phyloP scores from a whole-genome alignment of 345 rosid species.

The Melaleuca quinquenervia region DNA sequence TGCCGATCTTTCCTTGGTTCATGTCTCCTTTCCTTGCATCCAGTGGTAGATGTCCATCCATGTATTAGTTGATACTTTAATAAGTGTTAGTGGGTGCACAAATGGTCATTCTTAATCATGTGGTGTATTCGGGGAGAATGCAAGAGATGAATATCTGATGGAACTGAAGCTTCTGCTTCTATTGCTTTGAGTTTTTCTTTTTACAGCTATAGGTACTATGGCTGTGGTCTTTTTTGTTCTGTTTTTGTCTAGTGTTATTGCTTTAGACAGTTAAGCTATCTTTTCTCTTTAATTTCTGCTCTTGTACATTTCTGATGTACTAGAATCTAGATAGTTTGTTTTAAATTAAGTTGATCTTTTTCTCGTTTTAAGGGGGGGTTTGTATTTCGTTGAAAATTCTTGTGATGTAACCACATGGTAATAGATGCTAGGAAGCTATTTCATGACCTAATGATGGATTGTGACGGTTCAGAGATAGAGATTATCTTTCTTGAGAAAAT shows the following conservation, averaged over 20 bases:
- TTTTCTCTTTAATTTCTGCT: background rate
- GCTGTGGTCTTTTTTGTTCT: background rate
- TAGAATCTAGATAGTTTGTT: background rate
- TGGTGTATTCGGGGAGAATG: background rate
- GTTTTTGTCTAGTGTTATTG: background rate
- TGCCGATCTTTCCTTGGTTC: background rate
- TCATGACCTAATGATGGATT: background rate
- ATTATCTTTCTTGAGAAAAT: background rate
- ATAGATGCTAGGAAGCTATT: background rate
- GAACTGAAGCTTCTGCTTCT: background rate
- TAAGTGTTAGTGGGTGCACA: background rate
- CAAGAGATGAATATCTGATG: background rate
- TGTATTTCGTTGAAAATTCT: background rate
- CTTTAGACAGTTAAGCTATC: background rate
- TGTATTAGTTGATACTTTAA: background rate
- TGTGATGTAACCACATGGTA: background rate
- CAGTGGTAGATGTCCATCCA: background rate
- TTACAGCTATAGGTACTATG: background rate
- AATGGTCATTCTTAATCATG: background rate
- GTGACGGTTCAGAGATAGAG: background rate
- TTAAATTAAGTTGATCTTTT: background rate
- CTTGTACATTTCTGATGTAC: background rate
- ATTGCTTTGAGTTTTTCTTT: background rate
- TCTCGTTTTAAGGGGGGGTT: background rate
- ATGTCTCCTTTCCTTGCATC: background rate